Evolutionary conservation across 306 rosid species (phyloP), one percentile per base, ranked within the genome.

Genomic region (Senna tora): DNA sequence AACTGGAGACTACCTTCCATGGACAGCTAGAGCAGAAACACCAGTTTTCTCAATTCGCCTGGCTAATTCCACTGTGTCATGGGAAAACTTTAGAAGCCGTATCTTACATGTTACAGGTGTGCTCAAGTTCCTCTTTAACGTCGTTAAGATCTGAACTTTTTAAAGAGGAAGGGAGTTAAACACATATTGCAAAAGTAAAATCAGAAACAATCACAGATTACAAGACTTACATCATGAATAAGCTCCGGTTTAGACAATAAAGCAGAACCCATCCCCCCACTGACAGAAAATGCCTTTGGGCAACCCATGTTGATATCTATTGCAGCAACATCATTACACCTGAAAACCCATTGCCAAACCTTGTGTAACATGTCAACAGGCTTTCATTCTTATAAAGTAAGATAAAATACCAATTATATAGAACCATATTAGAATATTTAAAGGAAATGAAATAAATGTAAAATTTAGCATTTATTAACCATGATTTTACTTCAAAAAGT

Each of bases 221-320:
- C 28, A 8, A 28, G 64, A 66, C 80, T 74, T 84, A 93, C 98
- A 87, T 93, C 96, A 32, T 88, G 92, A 84, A 88, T 87, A 61
- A 90, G 89, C 69, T 93, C 96, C 21, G 98, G 96, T 58, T 90
- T 93, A 47, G 77, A 71, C 83, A 93, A 79, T 14, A 93, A 71
- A 36, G 96, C 91, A 46, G 98, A 86, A 42, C 96, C 98, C 98
- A 93, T 93, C 78, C 98, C 98, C 51, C 96, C 98, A 71, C 93
- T 88, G 75, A 90, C 53, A 76, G 98, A 93, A 82, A 93, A 93
- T 67, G 96, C 56, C 86, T 80, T 93, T 0, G 98, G 98, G 77
- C 98, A 93, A 53, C 98, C 98, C 98, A 93, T 93, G 79, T 93
- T 93, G 70, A 93, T 80, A 83, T 93, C 98, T 45, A 93, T 53